A percentile compares a stretch with the other conserved stretches of the same genome.
Conservation (phyloP, 148 eudicot genomes). For the Limonium bicolor region DNA sequence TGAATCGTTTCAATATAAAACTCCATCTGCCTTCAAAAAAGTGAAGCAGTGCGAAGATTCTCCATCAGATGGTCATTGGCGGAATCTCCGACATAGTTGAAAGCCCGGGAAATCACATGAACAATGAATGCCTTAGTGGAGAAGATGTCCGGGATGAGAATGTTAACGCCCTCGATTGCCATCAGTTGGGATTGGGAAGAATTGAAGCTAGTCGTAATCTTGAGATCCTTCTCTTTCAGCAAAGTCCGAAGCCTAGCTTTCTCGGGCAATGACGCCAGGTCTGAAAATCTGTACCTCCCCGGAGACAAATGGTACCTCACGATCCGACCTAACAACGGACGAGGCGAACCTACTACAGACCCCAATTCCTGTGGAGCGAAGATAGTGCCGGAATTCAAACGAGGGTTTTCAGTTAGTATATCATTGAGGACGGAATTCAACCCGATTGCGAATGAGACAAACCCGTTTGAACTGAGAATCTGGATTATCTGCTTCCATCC, state of each 20-base stretch:
- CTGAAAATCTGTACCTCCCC: constrained; percentile 15
- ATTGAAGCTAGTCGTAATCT: constrained; percentile 11
- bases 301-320: constrained; percentile 42
- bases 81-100: too few species aligned
- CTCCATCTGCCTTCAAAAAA: too few species aligned
- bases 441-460: constrained; percentile 35
- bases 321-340: constrained; percentile 21
- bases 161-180: constrained; percentile 32
- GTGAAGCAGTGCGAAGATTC: too few species aligned
- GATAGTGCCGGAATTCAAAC: constrained; percentile 25
- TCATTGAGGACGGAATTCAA: constrained; percentile 29
- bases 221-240: constrained; percentile 17
- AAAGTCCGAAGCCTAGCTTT: constrained; percentile 21
- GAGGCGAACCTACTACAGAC: constrained; percentile 22
- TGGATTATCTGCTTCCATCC: constrained; percentile 27
- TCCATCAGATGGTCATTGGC: too few species aligned
- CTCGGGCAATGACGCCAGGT: constrained; percentile 23
- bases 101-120: constrained; percentile 47
- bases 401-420: constrained; percentile 24
- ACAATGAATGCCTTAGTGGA: constrained; percentile 22
- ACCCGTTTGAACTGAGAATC: constrained; percentile 31
- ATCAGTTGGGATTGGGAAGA: constrained; percentile 9
- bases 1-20: too few species aligned
- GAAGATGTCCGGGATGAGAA: constrained; percentile 27
- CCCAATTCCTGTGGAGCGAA: constrained; percentile 36